phyloP scores from a whole-genome alignment of 2,329 filamentous ascomycete genomes.

The Neonectria hederae region DNA sequence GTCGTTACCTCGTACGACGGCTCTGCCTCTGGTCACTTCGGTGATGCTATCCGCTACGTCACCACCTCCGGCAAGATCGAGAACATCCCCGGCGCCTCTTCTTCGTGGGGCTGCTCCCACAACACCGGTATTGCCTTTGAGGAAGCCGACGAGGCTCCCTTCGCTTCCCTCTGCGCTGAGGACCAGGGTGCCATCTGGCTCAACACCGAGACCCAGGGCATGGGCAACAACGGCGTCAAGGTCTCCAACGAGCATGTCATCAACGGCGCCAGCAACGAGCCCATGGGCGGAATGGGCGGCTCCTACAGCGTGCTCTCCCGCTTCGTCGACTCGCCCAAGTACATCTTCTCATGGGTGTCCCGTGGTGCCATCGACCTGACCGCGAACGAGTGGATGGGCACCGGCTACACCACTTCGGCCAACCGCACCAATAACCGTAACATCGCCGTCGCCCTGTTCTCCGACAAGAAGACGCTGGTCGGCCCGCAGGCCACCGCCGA shows the following conservation, averaged over 20 bases:
- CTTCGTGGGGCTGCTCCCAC: slow-evolving; percentile 69
- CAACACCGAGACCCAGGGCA: slow-evolving; percentile 67
- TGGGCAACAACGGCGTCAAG: slow-evolving; percentile 63
- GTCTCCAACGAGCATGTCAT: slow-evolving; percentile 70
- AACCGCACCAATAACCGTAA: slow-evolving; percentile 68
- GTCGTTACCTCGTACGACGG: slow-evolving; percentile 68
- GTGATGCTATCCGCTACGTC: slow-evolving; percentile 59
- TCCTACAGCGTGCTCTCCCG: slow-evolving; percentile 67
- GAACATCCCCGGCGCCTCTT: slow-evolving; percentile 61
- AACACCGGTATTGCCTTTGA: slow-evolving; percentile 73
- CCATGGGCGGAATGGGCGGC: slow-evolving; percentile 71
- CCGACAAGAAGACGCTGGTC: slow-evolving; percentile 66
- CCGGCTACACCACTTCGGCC: slow-evolving; percentile 59
- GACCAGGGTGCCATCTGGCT: slow-evolving; percentile 72
- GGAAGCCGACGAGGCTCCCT: slow-evolving; percentile 66
- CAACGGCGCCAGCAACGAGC: slow-evolving; percentile 66
- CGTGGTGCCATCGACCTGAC: slow-evolving; percentile 65
- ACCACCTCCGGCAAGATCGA: slow-evolving; percentile 61
- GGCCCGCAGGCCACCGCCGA: slow-evolving; percentile 62
- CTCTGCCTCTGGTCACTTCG: slow-evolving; percentile 63
- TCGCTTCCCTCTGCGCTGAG: slow-evolving; percentile 67
- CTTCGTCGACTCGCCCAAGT: slow-evolving; percentile 60
- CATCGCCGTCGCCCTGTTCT: slow-evolving; percentile 65
- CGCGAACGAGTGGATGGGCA: slow-evolving; percentile 66
- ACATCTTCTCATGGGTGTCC: slow-evolving; percentile 71